Evolutionary conservation across 768 basidiomycete species (phyloP), one percentile per base, ranked within the genome.

Genomic region (Leccinum truebloodii): DNA sequence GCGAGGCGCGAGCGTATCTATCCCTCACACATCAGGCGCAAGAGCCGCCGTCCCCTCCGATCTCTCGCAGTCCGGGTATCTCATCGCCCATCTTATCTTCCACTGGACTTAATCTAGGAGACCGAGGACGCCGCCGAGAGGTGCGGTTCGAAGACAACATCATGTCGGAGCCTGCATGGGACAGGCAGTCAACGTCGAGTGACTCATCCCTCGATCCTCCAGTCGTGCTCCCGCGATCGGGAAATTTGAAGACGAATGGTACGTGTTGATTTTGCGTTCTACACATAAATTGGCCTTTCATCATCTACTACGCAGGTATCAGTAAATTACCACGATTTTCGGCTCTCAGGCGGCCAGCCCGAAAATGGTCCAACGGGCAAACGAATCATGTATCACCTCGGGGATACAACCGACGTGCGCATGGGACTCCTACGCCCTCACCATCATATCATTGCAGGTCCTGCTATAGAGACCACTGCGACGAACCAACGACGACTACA

Each of bases 401-500:
- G 13, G 32, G 30, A 12, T 41, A 60, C 16, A 65, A 56, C 28
- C 63, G 62, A 54, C 65, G 65, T 20, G 0, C 62, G 20, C 61
- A 57, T 20, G 63, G 54, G 39, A 18, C 46, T 16, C 51, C 61
- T 7, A 18, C 49, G 18, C 51, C 61, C 3, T 18, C 59, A 26
- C 58, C 64, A 7, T 72, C 69, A 10, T 74, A 74, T 46, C 81
- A 85, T 59, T 86, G 83, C 59, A 78, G 86, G 54, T 71, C 76
- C 1, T 87, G 85, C 64, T 74, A 78, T 26, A 71, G 69, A 34
- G 78, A 84, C 58, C 74, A 79, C 34, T 84, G 83, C 64, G 77
- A 80, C 26, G 80, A 83, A 62, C 80, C 81, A 44, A 86, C 84
- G 28, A 84, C 82, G 37, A 86, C 83, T 4, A 82, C 83, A 75